Evolutionary conservation across 768 basidiomycete genomes (phyloP), one percentile per base, ranked within the genome.

Genomic region (Gautieria morchelliformis): DNA sequence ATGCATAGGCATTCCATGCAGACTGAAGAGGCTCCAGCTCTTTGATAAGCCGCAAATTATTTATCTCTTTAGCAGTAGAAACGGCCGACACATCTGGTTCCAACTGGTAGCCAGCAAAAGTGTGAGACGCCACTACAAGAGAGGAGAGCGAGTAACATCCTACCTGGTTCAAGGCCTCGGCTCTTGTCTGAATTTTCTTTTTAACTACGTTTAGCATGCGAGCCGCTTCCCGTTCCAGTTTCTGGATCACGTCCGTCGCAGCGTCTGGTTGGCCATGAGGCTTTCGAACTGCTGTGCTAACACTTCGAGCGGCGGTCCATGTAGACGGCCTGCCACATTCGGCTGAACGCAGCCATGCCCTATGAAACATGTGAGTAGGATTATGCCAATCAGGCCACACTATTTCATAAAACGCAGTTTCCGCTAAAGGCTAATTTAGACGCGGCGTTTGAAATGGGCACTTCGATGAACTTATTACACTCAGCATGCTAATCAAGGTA

Each of bases 1-100:
- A 68, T 20, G 65, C 65, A 81, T 85, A 91, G 22, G 75, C 67
- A 30, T 79, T 70, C 89, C 90, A 94, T 10, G 84, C 85, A 11
- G 73, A 68, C 39, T 80, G 76, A 3, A 93, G 70, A 2, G 82
- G 75, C 61, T 89, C 85, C 12, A 84, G 68, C 56, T 90, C 86
- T 61, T 85, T 87, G 45, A 86, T 67, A 24, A 79, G 75, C 60
- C 82, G 83, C 1, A 85, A 76, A 10, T 75, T 71, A 10, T 71
- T 67, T 53, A 89, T 79, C 61, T 85, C 82, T 45, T 80, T 80
- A 8, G 74, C 70, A 15, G 77, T 75, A 4, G 79, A 76, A 68
- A 78, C 72, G 52, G 75, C 71, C 10, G 78, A 77, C 4, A 82
- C 78, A 22, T 52, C 37, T 12, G 27, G 15, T 40, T 35, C 15